A percentile compares a stretch with the other conserved stretches of the same genome.
Conservation (phyloP, 129 eudicot species). For the Rutidosis leptorrhynchoides region DNA sequence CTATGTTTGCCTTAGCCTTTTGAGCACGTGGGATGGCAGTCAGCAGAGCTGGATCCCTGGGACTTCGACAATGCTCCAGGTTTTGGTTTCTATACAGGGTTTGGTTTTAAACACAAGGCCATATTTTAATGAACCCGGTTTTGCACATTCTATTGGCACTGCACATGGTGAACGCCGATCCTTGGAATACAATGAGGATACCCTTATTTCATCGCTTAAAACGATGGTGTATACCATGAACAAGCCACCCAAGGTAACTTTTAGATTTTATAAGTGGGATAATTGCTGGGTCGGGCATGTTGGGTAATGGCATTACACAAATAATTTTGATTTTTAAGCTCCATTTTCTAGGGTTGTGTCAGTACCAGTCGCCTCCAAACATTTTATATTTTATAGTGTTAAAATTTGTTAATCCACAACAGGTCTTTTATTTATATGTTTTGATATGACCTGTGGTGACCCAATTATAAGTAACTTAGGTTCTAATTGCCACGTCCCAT, state of each 20-base stretch:
- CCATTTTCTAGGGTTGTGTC: no score
- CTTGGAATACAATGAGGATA: neutral
- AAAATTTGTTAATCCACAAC: no score
- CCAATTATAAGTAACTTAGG: neutral
- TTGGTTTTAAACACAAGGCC: neutral
- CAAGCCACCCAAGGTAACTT: neutral
- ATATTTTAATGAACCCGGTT: neutral
- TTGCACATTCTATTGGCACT: neutral
- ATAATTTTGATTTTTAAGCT: no score
- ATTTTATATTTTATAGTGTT: no score
- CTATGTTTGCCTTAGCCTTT: slow-evolving; percentile 5
- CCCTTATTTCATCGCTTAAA: neutral
- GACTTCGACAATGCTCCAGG: slow-evolving; percentile 2
- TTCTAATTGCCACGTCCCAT: neutral
- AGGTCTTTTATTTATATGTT: no score
- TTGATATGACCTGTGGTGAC: neutral
- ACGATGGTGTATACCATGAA: slow-evolving; percentile 8
- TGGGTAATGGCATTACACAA: neutral
- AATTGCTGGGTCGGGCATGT: neutral
- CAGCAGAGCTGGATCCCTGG: neutral
- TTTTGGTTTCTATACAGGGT: slow-evolving; percentile 1
- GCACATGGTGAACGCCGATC: neutral
- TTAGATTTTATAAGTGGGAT: neutral
- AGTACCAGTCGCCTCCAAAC: no score
- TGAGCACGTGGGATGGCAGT: neutral